Base-by-base conservation (phyloP, 129 eudicot genomes). In the Logfia minima region DNA sequence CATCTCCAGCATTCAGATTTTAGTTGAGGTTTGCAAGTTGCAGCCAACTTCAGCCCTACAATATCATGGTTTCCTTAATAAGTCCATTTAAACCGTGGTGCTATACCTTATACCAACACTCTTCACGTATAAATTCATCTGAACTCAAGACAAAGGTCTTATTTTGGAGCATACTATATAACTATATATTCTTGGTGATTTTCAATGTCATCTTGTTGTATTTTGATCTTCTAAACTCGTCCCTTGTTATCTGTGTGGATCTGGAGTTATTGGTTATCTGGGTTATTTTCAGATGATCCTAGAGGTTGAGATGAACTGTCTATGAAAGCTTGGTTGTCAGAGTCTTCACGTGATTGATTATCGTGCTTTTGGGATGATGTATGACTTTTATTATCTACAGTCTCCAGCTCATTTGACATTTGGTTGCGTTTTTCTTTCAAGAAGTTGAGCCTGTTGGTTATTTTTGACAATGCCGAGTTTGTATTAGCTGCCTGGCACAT, bases 371-470 rank as follows among this genome's bases (percentile, higher is more conserved):
- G 68, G 45, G 60, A 65, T 31, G 34, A 31, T 75, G 82, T 68
- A 31, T 78, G 87, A 68, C 79, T 77, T 35, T 87, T 69, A 56
- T 82, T 90, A 58, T 93, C 95, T 41, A 84, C 43, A 18, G 77
- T 79, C 53, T 93, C 92, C 56, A 83, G 78, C 88, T 91, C 96
- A 58, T 70, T 84, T 74, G 92, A 72, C 68, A 88, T 83, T 79
- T 88, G 92, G 61, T 77, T 79, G 18, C 93, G 91, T 31, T 84
- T 81, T 76, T 95, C 96, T 82, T 95, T 95, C 83, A 95, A 84
- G 83, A 95, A 91, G 85, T 75, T 83, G 81, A 95, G 99, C 37
- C 96, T 80, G 78, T 80, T 89, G 28, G 99, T 91, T 68, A 91
- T 86, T 85, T 95, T 95, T 80, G 96, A 85, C 61, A 91, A 76